These are phyloP conservation scores for Xylariaceae sp. DNA, from an alignment of 2,329 filamentous ascomycete species.

Conservation along the genomic window DNA sequence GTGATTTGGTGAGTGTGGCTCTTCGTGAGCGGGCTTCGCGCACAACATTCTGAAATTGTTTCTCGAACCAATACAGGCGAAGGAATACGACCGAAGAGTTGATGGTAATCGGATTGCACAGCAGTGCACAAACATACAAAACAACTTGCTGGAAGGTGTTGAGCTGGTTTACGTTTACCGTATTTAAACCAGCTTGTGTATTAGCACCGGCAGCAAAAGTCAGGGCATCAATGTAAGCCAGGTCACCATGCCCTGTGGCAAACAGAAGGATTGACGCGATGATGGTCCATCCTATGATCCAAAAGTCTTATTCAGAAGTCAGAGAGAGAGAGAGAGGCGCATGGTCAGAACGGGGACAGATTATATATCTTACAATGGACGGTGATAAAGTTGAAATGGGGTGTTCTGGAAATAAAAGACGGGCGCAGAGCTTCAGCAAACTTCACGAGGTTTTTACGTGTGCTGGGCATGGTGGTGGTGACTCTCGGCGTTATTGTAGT, in stretches of 20 bases:
- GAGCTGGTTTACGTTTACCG: slow-evolving; percentile 63
- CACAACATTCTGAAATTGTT: slow-evolving; percentile 82
- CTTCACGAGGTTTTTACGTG: slow-evolving; percentile 34
- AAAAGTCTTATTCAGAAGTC: slow-evolving; percentile 56
- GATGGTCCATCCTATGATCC: slow-evolving; percentile 71
- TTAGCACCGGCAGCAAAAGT: slow-evolving; percentile 82
- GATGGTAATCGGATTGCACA: slow-evolving; percentile 80
- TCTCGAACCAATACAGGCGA: slow-evolving; percentile 96
- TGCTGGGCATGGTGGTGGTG: slow-evolving; percentile 31
- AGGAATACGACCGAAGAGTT: slow-evolving; percentile 86
- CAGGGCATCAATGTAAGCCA: slow-evolving; percentile 81
- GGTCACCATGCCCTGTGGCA: slow-evolving; percentile 49
- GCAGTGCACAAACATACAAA: slow-evolving; percentile 66
- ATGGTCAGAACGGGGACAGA: slow-evolving; percentile 12
- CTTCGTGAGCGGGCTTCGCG: slow-evolving; percentile 66
- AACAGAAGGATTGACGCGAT: slow-evolving; percentile 76
- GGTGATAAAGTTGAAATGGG: slow-evolving; percentile 77
- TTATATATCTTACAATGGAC: slow-evolving; percentile 61
- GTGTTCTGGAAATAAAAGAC: slow-evolving; percentile 55
- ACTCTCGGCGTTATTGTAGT: no score
- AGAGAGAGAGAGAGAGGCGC: neutral
- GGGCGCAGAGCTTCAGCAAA: slow-evolving; percentile 50
- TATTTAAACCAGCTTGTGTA: slow-evolving; percentile 92
- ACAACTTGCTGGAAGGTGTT: slow-evolving; percentile 71
- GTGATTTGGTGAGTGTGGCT: slow-evolving; percentile 58